Percentiles rank a stretch among this genome's conserved stretches.
Conservation (phyloP, 495 filamentous ascomycete genomes). For the Neurospora sp. region DNA sequence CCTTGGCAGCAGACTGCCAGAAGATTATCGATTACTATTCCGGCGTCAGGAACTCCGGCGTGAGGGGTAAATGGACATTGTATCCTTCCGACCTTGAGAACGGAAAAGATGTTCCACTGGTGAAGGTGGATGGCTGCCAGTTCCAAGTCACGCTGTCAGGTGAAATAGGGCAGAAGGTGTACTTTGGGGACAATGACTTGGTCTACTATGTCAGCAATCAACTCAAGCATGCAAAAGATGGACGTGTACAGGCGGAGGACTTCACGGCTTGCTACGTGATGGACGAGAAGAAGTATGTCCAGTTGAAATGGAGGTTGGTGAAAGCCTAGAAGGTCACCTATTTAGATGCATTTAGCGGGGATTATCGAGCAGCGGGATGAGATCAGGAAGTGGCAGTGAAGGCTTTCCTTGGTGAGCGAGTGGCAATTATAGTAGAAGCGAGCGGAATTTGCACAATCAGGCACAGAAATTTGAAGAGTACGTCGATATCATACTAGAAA, state of each 20-base stretch:
- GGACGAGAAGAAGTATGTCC: background rate
- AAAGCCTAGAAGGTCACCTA: background rate
- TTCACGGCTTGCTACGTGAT: background rate
- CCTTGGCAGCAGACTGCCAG: background rate
- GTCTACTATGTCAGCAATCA: background rate
- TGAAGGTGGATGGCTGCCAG: background rate
- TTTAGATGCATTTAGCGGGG: background rate
- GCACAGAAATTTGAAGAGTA: background rate
- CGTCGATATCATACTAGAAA: background rate
- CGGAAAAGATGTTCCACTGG: background rate
- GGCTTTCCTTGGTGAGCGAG: background rate
- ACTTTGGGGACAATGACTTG: background rate
- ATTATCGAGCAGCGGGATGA: background rate
- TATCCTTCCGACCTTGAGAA: background rate
- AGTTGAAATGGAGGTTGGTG: background rate
- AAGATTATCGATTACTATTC: slow-evolving; percentile 13
- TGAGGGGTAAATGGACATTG: background rate
- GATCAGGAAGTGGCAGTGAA: background rate
- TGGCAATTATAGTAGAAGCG: background rate
- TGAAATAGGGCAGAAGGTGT: background rate
- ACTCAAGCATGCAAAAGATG: background rate
- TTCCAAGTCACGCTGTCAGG: background rate
- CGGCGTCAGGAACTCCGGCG: slow-evolving; percentile 12
- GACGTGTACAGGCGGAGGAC: background rate
- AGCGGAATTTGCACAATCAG: background rate